Evolutionary conservation across 2,329 filamentous ascomycete genomes (phyloP), one percentile per base, ranked within the genome.

Genomic region (Aspergillus sp.): DNA sequence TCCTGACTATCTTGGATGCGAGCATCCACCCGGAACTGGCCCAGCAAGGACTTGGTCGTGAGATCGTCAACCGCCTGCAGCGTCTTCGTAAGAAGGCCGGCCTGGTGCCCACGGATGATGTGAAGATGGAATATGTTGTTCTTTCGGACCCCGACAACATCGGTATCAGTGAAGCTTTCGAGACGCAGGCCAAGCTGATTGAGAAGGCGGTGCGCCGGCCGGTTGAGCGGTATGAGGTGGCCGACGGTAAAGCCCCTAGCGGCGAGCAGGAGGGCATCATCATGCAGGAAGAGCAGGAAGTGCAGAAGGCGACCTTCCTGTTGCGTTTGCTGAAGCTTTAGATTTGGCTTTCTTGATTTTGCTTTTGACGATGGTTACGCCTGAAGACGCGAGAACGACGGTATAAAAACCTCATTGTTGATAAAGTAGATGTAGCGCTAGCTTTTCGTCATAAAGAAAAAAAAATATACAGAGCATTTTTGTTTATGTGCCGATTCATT

Each of bases 11-110:
- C 59, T 79, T 99, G n/a, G 91, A 96, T 67, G 83, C 85, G 1
- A 86, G 87, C 53, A 78, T 91, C 20, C 88, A 97, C 68, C 86
- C 91, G 0, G 91, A 96, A 67, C 80, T 99, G 32, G 88, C 88
- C 44, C 85, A 92, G 59, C 92, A 97, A 72, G 94, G 92, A 50
- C 75, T 99, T 49, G 93, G 89, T 1, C 83, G 94, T 64, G 94
- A 97, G 73, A 88, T 99, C 59, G 88, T 99, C 77, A 88, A 96
- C 71, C 87, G 93, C 38, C 88, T 99, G 19, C 94, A 99, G 76
- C 84, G 89, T 61, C 79, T 97, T 57, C 86, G 94, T 60, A 99
- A 99, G 83, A 94, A 94, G 78, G 92, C 92, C 6, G 91, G 91
- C 0, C 79, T 99, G 48, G 85, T 92, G 58, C 86, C 91, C 1